Evolutionary conservation across 2,329 filamentous ascomycete species (phyloP).

Genomic region (Ascochyta pisi): DNA sequence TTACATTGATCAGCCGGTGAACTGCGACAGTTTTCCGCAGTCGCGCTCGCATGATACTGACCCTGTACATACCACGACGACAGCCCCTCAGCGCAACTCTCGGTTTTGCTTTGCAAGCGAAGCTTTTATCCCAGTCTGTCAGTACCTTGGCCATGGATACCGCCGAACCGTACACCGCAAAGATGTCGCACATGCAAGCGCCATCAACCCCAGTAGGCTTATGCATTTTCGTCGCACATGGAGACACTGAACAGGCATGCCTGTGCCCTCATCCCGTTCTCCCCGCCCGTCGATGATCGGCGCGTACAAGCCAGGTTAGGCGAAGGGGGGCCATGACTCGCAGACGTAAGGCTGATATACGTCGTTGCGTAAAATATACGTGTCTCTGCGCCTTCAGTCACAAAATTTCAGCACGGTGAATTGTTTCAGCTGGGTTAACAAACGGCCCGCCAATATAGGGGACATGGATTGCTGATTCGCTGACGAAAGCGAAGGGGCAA

Average conservation of each 20-base stretch:
- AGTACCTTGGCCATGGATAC: neutral
- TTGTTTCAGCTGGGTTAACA: neutral
- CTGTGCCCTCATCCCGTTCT: constrained; percentile 1
- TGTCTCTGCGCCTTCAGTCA: neutral
- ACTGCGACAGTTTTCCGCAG: constrained; percentile 1
- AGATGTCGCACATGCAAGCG: constrained; percentile 2
- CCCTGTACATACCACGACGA: neutral
- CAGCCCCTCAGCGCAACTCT: neutral
- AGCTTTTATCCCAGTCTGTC: neutral
- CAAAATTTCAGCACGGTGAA: neutral
- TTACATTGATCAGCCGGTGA: neutral
- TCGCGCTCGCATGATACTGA: neutral
- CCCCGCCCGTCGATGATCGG: constrained; percentile 11
- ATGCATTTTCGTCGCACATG: neutral
- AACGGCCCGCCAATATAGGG: neutral
- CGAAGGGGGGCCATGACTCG: constrained; percentile 4
- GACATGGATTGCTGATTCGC: neutral
- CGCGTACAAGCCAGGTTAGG: constrained; percentile 3
- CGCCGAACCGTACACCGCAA: neutral
- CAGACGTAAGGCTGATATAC: constrained; percentile 12
- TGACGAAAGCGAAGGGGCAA: neutral
- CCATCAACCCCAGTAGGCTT: neutral
- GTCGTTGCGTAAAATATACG: neutral
- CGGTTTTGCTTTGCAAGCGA: neutral
- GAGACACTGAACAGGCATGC: neutral